These are phyloP conservation scores for Pseudogymnoascus sp. DNA, from an alignment of 2,329 filamentous ascomycete genomes.

Conservation along the genomic window DNA sequence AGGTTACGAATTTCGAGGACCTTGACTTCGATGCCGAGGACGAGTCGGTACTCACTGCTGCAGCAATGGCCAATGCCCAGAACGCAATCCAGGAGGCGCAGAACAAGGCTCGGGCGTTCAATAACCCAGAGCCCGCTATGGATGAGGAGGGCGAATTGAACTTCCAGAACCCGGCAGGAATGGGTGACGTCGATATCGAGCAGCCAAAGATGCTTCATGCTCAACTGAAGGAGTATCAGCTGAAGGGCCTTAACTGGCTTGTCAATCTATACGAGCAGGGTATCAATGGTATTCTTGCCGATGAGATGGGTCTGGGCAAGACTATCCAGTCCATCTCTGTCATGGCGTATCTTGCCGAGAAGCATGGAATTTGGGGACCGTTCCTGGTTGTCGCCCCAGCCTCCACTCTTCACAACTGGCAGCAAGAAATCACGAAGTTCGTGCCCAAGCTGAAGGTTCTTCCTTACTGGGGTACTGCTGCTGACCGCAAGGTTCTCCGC, in stretches of 20 bases:
- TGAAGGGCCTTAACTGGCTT: slow-evolving; percentile 98
- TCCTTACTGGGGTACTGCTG: slow-evolving; percentile 93
- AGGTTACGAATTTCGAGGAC: slow-evolving; percentile 89
- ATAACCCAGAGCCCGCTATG: slow-evolving; percentile 62
- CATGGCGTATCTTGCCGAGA: slow-evolving; percentile 96
- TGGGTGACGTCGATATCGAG: slow-evolving; percentile 88
- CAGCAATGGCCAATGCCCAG: slow-evolving; percentile 91
- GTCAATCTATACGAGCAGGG: slow-evolving; percentile 98
- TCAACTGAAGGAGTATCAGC: slow-evolving; percentile 95
- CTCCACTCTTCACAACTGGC: slow-evolving; percentile 97
- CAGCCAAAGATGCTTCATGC: slow-evolving; percentile 91
- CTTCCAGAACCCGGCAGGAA: slow-evolving; percentile 94
- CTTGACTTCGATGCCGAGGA: slow-evolving; percentile 95
- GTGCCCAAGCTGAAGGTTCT: slow-evolving; percentile 91
- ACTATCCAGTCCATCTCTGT: slow-evolving; percentile 98
- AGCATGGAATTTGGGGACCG: slow-evolving; percentile 96
- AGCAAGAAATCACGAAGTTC: slow-evolving; percentile 94
- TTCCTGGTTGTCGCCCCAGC: slow-evolving; percentile 95
- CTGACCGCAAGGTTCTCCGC: slow-evolving; percentile 87
- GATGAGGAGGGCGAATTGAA: slow-evolving; percentile 98
- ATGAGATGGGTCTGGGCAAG: slow-evolving; percentile 99
- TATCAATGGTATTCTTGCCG: slow-evolving; percentile 97
- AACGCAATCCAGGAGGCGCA: slow-evolving; percentile 92
- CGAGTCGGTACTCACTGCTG: slow-evolving; percentile 69
- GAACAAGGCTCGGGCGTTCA: slow-evolving; percentile 86